Evolutionary conservation across 371 early-diverging fungal genomes (phyloP), one percentile per base, ranked within the genome.

Genomic region (Sporodiniella umbellata): DNA sequence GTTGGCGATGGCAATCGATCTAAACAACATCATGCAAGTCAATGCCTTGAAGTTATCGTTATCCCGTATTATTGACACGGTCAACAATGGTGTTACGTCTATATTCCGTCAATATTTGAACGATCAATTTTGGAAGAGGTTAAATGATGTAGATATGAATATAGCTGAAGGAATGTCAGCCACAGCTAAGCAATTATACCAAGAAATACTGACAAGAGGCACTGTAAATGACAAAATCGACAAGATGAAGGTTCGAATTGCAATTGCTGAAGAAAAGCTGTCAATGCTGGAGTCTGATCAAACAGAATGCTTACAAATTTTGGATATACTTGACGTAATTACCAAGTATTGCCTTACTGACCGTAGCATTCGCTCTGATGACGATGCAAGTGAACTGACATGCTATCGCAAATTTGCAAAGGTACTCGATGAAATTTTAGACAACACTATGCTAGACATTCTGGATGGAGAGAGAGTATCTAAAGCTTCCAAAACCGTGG

Each of bases 21-120:
- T 45, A 45, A 49, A 38, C 21, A 31, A 51, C 39, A 50, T 46
- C 15, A n/a, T 28, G 6, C 42, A 59, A 50, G 60, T 54, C 42
- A 59, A 50, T 46, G 54, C 54, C 14, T 40, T 54, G 28, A 53
- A 51, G 42, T 18, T 54, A 4, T 59, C 51, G 17, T 46, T 54
- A 45, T 50, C 60, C 40, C 60, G 47, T 40, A 53, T 48, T 23
- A 40, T 58, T 25, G 59, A 49, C 38, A 39, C 45, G 15, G 53
- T 58, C 44, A 45, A 55, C 31, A 37, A 35, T 38, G 39, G 12
- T 24, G 45, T 55, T 45, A 44, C 22, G 22, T 48, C 47, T 38
- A n/a, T 54, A 31, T 55, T 55, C 39, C 44, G 45, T n/a, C 28
- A 55, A 49, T 55, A 55, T 18, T 7, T 55, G 38, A 26, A 37